A percentile compares a stretch with the other conserved stretches of the same genome.
Conservation (phyloP, 73 alveolate genomes). For the Uronychia binucleata region DNA sequence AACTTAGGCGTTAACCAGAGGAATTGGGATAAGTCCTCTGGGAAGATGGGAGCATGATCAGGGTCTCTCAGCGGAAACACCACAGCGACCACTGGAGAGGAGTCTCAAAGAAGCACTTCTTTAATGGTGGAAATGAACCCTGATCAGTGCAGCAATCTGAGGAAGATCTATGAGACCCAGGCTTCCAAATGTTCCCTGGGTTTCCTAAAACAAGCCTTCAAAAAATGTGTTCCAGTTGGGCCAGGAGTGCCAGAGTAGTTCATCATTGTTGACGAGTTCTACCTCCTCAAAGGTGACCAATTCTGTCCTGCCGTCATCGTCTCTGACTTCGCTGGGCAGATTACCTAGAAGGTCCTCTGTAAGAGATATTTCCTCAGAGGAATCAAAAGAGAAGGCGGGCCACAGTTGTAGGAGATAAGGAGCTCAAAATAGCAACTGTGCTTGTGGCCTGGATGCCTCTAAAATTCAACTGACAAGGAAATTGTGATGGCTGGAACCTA, state of each 20-base stretch:
- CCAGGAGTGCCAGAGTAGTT: no score
- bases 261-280: neutral
- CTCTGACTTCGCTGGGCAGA: neutral
- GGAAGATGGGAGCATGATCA: no score
- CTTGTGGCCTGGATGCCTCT: neutral
- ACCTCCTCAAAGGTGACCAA: neutral
- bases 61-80: neutral
- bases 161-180: no score
- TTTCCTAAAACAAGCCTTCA: no score
- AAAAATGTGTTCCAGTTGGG: no score
- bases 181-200: no score
- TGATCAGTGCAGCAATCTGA: no score
- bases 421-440: neutral
- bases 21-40: neutral
- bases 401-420: neutral
- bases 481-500: neutral
- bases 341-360: neutral
- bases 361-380: neutral
- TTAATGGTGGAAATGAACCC: neutral
- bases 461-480: neutral
- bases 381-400: no score
- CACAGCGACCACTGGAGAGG: neutral
- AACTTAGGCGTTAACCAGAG: no score
- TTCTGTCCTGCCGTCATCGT: neutral
- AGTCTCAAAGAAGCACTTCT: neutral